These are phyloP conservation scores for Gymnopilus junonius DNA, from an alignment of 768 basidiomycete genomes.

Conservation along the genomic window DNA sequence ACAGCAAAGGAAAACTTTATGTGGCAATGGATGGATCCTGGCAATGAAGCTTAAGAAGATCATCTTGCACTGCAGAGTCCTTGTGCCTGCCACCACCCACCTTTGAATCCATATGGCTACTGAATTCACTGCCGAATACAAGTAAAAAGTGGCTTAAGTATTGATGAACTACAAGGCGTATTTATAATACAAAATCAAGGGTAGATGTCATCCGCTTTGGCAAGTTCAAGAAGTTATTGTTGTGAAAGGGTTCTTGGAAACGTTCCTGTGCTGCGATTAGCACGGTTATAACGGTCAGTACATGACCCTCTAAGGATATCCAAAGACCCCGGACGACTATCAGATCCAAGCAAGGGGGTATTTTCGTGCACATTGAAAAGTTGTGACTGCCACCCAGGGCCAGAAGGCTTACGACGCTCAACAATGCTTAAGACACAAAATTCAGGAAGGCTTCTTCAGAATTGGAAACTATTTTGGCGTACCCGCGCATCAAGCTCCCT, in stretches of 20 bases:
- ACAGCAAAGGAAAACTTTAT: too few species aligned
- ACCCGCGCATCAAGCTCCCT: slow-evolving; percentile 84
- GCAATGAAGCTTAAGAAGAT: too few species aligned
- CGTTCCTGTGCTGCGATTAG: background rate
- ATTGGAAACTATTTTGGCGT: slow-evolving; percentile 20
- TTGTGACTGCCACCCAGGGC: slow-evolving; percentile 1
- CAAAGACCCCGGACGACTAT: slow-evolving; percentile 14
- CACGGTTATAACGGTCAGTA: background rate
- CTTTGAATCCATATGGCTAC: too few species aligned
- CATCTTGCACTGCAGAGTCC: too few species aligned
- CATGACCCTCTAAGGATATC: slow-evolving; percentile 2
- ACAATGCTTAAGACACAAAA: slow-evolving; percentile 22
- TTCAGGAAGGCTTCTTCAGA: too few species aligned
- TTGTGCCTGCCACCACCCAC: too few species aligned
- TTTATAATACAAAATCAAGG: too few species aligned
- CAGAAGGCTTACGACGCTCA: slow-evolving; percentile 18
- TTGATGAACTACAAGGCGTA: too few species aligned
- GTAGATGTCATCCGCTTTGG: too few species aligned
- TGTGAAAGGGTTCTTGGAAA: slow-evolving; percentile 13
- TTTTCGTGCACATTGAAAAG: slow-evolving; percentile 11
- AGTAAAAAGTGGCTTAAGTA: too few species aligned
- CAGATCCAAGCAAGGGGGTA: slow-evolving; percentile 12
- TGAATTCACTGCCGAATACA: too few species aligned
- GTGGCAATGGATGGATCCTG: too few species aligned
- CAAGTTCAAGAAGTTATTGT: background rate